Conservation (phyloP, 345 rosid species). For the Euphorbia pulcherrima region DNA sequence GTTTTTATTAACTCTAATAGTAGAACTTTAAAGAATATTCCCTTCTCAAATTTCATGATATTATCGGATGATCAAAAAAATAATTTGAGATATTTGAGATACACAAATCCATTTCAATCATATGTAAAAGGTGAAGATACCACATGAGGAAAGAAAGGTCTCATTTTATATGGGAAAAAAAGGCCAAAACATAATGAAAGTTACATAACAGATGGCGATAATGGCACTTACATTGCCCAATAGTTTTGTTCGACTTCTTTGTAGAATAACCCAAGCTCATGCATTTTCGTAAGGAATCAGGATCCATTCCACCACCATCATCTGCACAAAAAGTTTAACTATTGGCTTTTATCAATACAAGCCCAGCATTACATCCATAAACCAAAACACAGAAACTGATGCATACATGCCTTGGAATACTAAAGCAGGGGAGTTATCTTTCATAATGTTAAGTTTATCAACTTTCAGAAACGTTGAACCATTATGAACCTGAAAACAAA, state of each 20-base stretch:
- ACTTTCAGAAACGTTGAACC: constrained; percentile 86
- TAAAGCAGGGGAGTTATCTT: constrained; percentile 83
- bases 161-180: neutral
- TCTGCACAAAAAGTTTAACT: constrained; percentile 40
- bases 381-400: constrained; percentile 2
- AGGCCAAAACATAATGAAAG: neutral
- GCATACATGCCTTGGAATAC: constrained; percentile 56
- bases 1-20: too few species aligned
- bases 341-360: constrained; percentile 9
- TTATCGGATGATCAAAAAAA: neutral
- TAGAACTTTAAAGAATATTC: too few species aligned
- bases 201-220: neutral
- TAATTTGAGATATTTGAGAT: neutral
- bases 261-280: constrained; percentile 99
- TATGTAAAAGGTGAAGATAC: neutral
- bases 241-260: constrained; percentile 76
- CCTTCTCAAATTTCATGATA: neutral
- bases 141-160: neutral
- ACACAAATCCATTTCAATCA: neutral
- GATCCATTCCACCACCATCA: constrained; percentile 97
- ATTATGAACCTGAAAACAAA: constrained; percentile 54
- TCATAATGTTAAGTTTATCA: constrained; percentile 62
- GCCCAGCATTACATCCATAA: neutral
- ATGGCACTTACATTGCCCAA: constrained; percentile 73
- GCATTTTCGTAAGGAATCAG: constrained; percentile 72